A percentile compares a stretch with the other conserved stretches of the same genome.
Evolutionary conservation across 2,329 filamentous ascomycete species (phyloP).

Genomic region (Paramyrothecium roridum): DNA sequence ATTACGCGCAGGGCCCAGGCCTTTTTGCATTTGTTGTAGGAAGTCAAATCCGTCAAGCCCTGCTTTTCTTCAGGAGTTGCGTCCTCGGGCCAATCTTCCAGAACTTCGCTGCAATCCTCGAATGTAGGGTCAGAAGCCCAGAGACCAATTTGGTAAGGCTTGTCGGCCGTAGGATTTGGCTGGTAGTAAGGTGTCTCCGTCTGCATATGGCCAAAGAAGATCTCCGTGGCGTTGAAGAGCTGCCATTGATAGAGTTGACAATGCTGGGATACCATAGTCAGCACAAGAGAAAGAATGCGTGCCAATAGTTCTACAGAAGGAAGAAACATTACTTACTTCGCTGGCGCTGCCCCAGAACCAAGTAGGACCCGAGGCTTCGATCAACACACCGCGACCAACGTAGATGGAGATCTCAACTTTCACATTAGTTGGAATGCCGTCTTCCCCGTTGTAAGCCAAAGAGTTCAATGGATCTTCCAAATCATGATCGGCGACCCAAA

Average conservation of each 20-base stretch:
- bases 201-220: conserved; percentile 43
- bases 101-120: neutral
- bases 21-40: conserved; percentile 24
- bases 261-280: conserved; percentile 21
- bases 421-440: conserved; percentile 4
- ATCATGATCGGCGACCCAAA: conserved; percentile 65
- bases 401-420: conserved; percentile 26
- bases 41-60: too few species aligned
- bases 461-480: neutral
- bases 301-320: too few species aligned
- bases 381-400: conserved; percentile 26
- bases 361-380: conserved; percentile 24
- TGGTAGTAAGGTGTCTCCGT: conserved; percentile 40
- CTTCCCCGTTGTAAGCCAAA: conserved; percentile 47
- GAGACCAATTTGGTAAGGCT: conserved; percentile 38
- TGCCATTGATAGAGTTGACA: conserved; percentile 47
- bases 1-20: conserved; percentile 52
- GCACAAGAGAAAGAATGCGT: too few species aligned
- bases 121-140: neutral
- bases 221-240: conserved; percentile 40
- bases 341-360: conserved; percentile 39
- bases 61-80: too few species aligned
- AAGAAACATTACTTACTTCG: conserved; percentile 19
- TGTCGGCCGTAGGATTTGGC: conserved; percentile 37
- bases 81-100: neutral